Evolutionary conservation across 805 yeast genomes (phyloP).

Genomic region (Hagleromyces aurorensis): DNA sequence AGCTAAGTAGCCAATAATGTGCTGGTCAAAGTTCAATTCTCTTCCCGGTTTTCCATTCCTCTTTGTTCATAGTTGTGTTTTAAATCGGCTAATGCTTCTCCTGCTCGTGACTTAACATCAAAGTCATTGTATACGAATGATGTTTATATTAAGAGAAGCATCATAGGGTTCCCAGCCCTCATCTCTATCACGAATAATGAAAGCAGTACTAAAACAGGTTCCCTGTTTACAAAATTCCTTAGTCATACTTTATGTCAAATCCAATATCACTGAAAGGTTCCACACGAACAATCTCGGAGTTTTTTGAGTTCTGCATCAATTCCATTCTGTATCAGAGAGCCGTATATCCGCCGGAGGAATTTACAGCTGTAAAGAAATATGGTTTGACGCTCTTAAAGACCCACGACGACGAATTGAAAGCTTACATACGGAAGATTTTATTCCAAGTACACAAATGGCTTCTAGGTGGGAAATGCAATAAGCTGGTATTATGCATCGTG

Average conservation of each 20-base stretch:
- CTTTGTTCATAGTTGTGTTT: no score
- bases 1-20: no score
- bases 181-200: no score
- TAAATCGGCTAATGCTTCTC: no score
- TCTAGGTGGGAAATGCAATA: slow-evolving; percentile 55
- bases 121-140: no score
- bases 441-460: slow-evolving; percentile 70
- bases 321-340: slow-evolving; percentile 83
- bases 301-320: slow-evolving; percentile 74
- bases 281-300: slow-evolving; percentile 70
- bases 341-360: slow-evolving; percentile 82
- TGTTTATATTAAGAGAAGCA: no score
- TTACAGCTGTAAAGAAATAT: slow-evolving; percentile 67
- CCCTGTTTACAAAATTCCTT: no score
- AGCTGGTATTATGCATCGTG: slow-evolving; percentile 65
- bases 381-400: slow-evolving; percentile 68
- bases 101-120: no score
- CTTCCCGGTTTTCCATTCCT: no score
- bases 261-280: slow-evolving; percentile 60
- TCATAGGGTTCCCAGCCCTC: no score
- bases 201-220: no score
- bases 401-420: slow-evolving; percentile 66
- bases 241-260: slow-evolving; percentile 15
- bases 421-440: slow-evolving; percentile 60
- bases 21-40: no score